Percentiles rank a stretch among this genome's conserved stretches.
phyloP scores from a whole-genome alignment of 202 grass and related monocot species.

The Panicum hallii region DNA sequence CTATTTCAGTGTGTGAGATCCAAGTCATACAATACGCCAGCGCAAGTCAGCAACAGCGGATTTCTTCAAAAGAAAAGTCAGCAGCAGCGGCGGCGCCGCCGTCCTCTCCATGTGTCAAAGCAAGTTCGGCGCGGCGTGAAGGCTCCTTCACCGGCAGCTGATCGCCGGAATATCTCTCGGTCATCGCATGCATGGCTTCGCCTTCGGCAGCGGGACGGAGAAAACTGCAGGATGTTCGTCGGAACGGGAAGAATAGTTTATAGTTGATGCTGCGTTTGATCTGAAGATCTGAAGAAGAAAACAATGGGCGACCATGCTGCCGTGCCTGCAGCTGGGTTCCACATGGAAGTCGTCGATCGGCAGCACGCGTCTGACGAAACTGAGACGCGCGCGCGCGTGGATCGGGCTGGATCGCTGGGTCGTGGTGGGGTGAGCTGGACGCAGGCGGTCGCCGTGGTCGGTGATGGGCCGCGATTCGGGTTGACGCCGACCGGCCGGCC shows the following conservation, averaged over 20 bases:
- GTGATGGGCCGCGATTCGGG: constrained; percentile 29
- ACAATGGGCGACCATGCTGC: neutral
- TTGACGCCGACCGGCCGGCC: neutral
- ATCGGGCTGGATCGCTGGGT: neutral
- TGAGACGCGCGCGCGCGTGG: neutral
- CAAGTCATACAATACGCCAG: constrained; percentile 36
- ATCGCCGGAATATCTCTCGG: neutral
- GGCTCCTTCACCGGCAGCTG: neutral
- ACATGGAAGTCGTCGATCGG: neutral
- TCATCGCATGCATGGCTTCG: neutral
- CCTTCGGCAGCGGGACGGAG: too few species aligned
- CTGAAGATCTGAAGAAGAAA: neutral
- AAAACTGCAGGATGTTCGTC: neutral
- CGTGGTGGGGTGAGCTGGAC: constrained; percentile 33
- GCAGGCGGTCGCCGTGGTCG: constrained; percentile 21
- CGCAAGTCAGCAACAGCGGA: constrained; percentile 45
- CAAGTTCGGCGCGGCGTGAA: constrained; percentile 23
- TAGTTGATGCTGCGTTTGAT: neutral
- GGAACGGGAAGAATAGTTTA: neutral
- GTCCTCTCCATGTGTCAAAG: constrained; percentile 29
- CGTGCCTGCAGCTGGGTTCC: neutral
- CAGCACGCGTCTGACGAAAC: neutral
- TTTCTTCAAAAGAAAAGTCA: constrained; percentile 10
- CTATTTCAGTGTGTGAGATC: constrained; percentile 18
- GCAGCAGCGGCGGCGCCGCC: constrained; percentile 36